phyloP scores from a whole-genome alignment of 202 grass and related monocot genomes.

The Bolboschoenoplectus hybrid region DNA sequence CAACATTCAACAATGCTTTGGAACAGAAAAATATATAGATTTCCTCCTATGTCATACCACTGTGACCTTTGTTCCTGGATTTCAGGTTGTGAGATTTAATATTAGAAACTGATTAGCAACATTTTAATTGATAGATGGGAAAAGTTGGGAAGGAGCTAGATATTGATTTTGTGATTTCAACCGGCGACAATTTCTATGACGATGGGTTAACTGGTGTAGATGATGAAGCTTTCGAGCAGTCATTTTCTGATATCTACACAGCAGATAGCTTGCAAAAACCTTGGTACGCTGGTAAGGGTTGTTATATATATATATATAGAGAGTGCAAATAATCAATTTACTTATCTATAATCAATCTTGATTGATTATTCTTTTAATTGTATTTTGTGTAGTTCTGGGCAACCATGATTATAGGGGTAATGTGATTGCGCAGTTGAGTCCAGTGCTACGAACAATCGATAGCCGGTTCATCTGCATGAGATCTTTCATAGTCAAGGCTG shows the following conservation, averaged over 20 bases:
- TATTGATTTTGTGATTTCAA: constrained; percentile 71
- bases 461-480: constrained; percentile 66
- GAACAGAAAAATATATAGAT: not conserved
- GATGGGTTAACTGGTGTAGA: constrained; percentile 64
- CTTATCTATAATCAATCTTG: not conserved
- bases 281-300: constrained; percentile 72
- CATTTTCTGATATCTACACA: constrained; percentile 73
- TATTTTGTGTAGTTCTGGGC: constrained; percentile 50
- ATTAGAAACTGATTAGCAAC: not conserved
- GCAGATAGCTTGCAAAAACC: constrained; percentile 71
- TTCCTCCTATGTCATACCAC: not conserved
- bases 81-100: not conserved
- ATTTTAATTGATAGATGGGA: constrained; percentile 52
- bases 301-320: not conserved
- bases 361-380: not conserved
- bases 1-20: not conserved
- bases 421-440: constrained; percentile 61
- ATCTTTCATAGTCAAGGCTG: constrained; percentile 68
- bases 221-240: constrained; percentile 64
- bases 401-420: constrained; percentile 87
- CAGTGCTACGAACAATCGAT: constrained; percentile 53
- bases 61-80: not conserved
- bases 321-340: not conserved
- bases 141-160: constrained; percentile 52
- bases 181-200: constrained; percentile 80